phyloP scores from a whole-genome alignment of 1,284 basidiomycete genomes.

The Schizophyllum commune region DNA sequence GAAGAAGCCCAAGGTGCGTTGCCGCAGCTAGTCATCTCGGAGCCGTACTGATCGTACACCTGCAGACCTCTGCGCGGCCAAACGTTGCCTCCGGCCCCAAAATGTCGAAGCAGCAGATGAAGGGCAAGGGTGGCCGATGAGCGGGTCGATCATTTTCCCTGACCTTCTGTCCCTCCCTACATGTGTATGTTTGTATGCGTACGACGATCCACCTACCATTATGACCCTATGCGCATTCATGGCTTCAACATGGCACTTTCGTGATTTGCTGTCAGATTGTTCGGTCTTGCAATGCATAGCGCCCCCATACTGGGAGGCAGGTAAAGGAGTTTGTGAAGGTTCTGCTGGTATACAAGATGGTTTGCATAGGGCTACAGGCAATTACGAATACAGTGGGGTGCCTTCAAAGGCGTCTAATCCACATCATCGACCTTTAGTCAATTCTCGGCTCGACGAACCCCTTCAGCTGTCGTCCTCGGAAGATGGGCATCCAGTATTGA shows the following conservation, averaged over 20 bases:
- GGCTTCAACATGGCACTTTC: no score
- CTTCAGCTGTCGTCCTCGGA: neutral
- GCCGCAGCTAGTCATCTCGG: no score
- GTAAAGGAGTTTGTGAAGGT: no score
- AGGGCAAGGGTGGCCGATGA: constrained; percentile 52
- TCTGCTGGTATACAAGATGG: no score
- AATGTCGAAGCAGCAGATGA: constrained; percentile 94
- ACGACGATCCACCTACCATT: neutral
- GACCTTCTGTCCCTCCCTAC: neutral
- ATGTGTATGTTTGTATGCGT: neutral
- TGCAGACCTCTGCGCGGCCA: constrained; percentile 48
- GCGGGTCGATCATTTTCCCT: neutral
- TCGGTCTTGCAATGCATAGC: no score
- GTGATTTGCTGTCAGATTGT: no score
- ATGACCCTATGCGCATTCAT: neutral
- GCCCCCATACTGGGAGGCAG: no score
- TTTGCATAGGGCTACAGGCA: no score
- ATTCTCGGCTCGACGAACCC: neutral
- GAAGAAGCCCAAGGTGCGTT: constrained; percentile 83
- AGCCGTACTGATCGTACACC: no score
- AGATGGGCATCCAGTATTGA: constrained; percentile 20
- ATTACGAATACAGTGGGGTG: no score
- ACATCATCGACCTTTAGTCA: neutral
- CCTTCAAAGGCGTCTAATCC: no score
- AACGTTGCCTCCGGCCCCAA: constrained; percentile 59